These are phyloP conservation scores for Phytophthora hibernalis DNA, from an alignment of 352 stramenopile genomes.

Conservation along the genomic window DNA sequence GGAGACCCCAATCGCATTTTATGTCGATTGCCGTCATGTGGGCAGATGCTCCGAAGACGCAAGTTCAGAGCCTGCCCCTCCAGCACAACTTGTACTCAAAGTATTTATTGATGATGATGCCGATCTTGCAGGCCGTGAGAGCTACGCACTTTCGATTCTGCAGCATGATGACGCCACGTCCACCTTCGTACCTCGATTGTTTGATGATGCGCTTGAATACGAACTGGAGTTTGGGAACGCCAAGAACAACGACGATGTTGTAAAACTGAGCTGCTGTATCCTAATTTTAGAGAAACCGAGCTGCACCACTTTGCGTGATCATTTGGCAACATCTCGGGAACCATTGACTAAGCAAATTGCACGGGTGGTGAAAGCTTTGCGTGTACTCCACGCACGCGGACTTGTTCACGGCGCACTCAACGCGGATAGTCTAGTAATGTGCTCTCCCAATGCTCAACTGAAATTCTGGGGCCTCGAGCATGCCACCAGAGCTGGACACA, in stretches of 20 bases:
- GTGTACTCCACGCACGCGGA: slow-evolving; percentile 52
- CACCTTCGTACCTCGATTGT: slow-evolving; percentile 45
- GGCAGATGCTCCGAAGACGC: neutral
- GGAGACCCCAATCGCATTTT: slow-evolving; percentile 57
- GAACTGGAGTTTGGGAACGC: slow-evolving; percentile 9
- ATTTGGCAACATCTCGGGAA: slow-evolving; percentile 38
- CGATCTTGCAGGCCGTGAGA: slow-evolving; percentile 56
- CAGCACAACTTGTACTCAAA: slow-evolving; percentile 46
- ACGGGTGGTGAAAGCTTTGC: slow-evolving; percentile 45
- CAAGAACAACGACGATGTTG: slow-evolving; percentile 3
- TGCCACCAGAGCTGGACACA: slow-evolving; percentile 38
- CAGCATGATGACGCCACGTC: slow-evolving; percentile 35
- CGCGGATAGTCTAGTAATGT: slow-evolving; percentile 48
- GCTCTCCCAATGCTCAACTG: slow-evolving; percentile 42
- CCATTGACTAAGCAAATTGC: slow-evolving; percentile 45
- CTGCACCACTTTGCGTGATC: slow-evolving; percentile 43
- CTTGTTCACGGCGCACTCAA: slow-evolving; percentile 66
- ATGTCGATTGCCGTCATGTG: slow-evolving; percentile 37
- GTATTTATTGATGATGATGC: slow-evolving; percentile 69
- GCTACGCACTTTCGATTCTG: slow-evolving; percentile 55
- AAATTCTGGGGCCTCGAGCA: slow-evolving; percentile 65
- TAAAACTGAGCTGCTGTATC: slow-evolving; percentile 54
- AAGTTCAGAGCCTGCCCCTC: neutral
- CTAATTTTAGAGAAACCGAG: slow-evolving; percentile 54
- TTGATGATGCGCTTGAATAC: slow-evolving; percentile 49